A percentile compares a stretch with the other conserved stretches of the same genome.
Conservation (phyloP, 225 moss, liverwort and hornwort species). For the Physcomitrium patens region DNA sequence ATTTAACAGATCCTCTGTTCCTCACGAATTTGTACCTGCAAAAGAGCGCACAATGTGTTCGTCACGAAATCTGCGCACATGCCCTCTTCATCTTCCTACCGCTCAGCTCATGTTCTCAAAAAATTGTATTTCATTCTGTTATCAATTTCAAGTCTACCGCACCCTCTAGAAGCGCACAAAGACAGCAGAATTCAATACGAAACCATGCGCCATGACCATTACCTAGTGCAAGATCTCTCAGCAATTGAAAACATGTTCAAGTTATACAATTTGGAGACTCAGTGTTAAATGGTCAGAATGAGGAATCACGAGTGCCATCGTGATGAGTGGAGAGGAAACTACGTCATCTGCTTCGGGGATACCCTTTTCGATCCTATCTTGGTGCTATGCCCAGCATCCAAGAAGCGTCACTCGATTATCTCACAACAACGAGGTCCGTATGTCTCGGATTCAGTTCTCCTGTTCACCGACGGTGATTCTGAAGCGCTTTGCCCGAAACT, state of each 20-base stretch:
- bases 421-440: not conserved
- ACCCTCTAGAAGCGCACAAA: too few species aligned
- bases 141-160: not conserved
- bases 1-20: not conserved
- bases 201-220: not conserved
- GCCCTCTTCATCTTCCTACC: not conserved
- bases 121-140: not conserved
- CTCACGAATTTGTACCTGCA: conserved; percentile 1
- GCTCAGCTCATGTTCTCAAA: not conserved
- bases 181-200: not conserved
- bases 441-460: not conserved
- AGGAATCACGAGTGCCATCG: too few species aligned
- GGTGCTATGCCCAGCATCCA: not conserved
- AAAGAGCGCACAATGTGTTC: not conserved
- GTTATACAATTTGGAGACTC: not conserved
- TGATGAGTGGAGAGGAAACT: not conserved
- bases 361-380: not conserved
- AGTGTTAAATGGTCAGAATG: not conserved
- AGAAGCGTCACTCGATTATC: not conserved
- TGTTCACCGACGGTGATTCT: not conserved
- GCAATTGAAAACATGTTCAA: not conserved
- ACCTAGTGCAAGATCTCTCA: not conserved
- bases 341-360: not conserved
- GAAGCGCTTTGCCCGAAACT: not conserved
- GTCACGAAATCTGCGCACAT: not conserved